A percentile compares a stretch with the other conserved stretches of the same genome.
Conservation (phyloP, 129 eudicot species). For the Flaveria robusta region DNA sequence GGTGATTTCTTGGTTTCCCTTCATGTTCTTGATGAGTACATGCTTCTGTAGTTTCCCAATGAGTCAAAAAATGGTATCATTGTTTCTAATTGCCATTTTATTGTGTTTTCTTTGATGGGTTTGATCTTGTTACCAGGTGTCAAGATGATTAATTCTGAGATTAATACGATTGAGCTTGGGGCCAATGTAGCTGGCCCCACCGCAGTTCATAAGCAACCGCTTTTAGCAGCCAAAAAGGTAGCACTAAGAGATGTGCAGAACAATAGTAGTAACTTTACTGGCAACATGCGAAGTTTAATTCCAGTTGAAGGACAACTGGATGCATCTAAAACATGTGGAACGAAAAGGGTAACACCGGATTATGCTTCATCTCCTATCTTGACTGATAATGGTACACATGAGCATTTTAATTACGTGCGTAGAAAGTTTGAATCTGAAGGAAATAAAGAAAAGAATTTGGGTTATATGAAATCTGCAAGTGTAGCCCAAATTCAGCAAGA, state of each 20-base stretch:
- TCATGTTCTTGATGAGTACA: not conserved
- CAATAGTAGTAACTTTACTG: slow-evolving; percentile 39
- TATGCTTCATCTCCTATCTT: slow-evolving; percentile 42
- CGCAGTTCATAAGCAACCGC: slow-evolving; percentile 42
- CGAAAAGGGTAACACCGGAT: slow-evolving; percentile 62
- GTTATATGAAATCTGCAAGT: slow-evolving; percentile 25
- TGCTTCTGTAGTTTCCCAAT: not conserved
- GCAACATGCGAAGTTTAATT: slow-evolving; percentile 28
- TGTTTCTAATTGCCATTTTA: slow-evolving; percentile 6
- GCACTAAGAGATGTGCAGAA: slow-evolving; percentile 71
- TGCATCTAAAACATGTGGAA: slow-evolving; percentile 54
- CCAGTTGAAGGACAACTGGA: slow-evolving; percentile 45
- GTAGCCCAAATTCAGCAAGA: slow-evolving; percentile 33
- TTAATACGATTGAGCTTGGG: slow-evolving; percentile 33
- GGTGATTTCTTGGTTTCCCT: not conserved
- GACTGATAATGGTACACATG: slow-evolving; percentile 44
- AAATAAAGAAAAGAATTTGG: slow-evolving; percentile 43
- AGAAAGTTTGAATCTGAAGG: slow-evolving; percentile 57
- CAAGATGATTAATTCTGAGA: slow-evolving; percentile 59
- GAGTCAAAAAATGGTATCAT: not conserved
- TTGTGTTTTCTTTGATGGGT: slow-evolving; percentile 2
- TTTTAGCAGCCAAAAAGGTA: slow-evolving; percentile 48
- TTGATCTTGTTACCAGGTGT: slow-evolving; percentile 23
- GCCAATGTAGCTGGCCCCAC: slow-evolving; percentile 33
- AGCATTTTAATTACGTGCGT: slow-evolving; percentile 46